Conservation (phyloP, 768 basidiomycete species). For the Pleurotus cornucopiae region DNA sequence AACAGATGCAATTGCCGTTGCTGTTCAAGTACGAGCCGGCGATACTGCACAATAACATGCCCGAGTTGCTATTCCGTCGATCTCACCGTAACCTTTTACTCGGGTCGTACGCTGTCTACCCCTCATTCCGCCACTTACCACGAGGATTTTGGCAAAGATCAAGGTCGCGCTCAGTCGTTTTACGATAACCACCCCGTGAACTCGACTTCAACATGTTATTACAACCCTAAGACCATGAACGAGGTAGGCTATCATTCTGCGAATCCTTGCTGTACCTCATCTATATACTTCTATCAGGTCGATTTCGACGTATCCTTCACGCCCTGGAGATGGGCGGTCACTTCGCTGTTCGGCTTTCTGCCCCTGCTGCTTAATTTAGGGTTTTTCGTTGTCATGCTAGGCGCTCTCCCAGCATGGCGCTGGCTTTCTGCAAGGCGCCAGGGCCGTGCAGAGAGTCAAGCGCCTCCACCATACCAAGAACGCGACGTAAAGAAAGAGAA, state of each 20-base stretch:
- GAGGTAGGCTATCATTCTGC: conserved; percentile 6
- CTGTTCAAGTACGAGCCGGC: conserved; percentile 9
- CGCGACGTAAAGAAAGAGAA: too few relatives aligned
- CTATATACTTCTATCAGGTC: not conserved
- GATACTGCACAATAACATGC: conserved; percentile 12
- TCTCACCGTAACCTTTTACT: conserved; percentile 8
- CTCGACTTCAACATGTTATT: conserved; percentile 14
- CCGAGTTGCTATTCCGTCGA: conserved; percentile 14
- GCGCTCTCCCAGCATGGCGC: not conserved
- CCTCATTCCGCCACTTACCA: conserved; percentile 9
- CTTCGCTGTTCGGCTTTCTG: conserved; percentile 15
- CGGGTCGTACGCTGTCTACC: not conserved
- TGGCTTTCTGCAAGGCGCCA: not conserved
- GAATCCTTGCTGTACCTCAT: not conserved
- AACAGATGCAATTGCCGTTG: conserved; percentile 15
- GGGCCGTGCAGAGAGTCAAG: too few relatives aligned
- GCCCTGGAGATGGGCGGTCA: conserved; percentile 16
- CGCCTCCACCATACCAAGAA: too few relatives aligned
- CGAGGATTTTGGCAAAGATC: conserved; percentile 14
- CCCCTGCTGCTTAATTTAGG: conserved; percentile 10
- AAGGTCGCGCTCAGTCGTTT: conserved; percentile 7
- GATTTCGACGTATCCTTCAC: conserved; percentile 12
- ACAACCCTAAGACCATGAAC: conserved; percentile 11
- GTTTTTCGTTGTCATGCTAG: conserved; percentile 3
- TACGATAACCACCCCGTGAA: conserved; percentile 10